Evolutionary conservation across 2,329 filamentous ascomycete genomes (phyloP), one percentile per base, ranked within the genome.

Genomic region (Nemania serpens): DNA sequence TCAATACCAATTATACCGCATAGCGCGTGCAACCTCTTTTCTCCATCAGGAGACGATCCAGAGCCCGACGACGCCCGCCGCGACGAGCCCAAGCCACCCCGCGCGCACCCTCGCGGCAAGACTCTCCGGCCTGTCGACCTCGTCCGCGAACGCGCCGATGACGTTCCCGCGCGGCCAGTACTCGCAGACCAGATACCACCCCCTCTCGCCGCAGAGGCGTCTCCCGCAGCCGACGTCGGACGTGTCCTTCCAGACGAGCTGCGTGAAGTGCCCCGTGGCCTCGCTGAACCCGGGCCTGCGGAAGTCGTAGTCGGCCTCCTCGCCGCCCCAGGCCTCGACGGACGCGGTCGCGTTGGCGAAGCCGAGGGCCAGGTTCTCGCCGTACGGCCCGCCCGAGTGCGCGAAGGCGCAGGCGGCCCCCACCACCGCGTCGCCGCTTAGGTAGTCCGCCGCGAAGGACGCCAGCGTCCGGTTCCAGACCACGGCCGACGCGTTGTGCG

Each of bases 341-440:
- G 83, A 81, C 3, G 80, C 77, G 0, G 82, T 82, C 1, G 82
- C 83, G 69, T 88, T 86, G 0, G 78, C 64, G 71, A 86, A 91
- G 3, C 89, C 89, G 4, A 86, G 79, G 7, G 89, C 89, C 3
- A 93, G 81, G 74, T 93, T 93, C 76, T 93, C 90, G 69, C 90
- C 90, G 63, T 87, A 87, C 0, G 87, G 84, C 0, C 87, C 87
- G 56, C 81, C 81, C 64, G 78, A 84, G 75, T 89, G 86, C 53
- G 54, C 59, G 50, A 66, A 65, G 3, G n/a, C 33, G 59, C 62
- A 65, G 43, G 34, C 39, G 0, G 6, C 13, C 12, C 54, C 60
- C 2, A 42, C 60, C 2, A 42, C 52, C 10, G 6, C 84, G 36
- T 65, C 64, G 61, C 70, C 66, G 58, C 66, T 70, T 15, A 84